Evolutionary conservation across 345 rosid species (phyloP), one percentile per base, ranked within the genome.

Genomic region (Ceriops zippeliana): DNA sequence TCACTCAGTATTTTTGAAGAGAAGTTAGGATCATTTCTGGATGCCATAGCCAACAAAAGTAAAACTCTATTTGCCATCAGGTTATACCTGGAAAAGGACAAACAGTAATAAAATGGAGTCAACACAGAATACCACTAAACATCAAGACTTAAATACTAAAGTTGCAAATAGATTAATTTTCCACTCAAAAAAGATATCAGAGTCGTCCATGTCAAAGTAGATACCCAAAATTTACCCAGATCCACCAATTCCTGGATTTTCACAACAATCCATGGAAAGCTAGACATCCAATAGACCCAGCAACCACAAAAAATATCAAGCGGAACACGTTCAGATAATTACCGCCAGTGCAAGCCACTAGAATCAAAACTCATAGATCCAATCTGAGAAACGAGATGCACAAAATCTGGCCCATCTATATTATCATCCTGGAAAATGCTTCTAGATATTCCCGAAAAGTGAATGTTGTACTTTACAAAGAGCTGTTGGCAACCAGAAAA

Each of bases 1-100:
- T 91, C 93, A 81, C 82, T 80, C 78, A 86, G 82, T 75, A 90
- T 85, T 77, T 86, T 89, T 47, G 89, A 74, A 73, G 96, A 89
- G 75, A 84, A 72, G 82, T 67, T 83, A 38, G 92, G 87, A 72
- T 84, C 89, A 76, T 69, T 84, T 79, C 86, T 86, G 72, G 88
- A 89, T 46, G 95, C 83, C 97, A 95, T 87, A 71, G 96, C 96
- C 83, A 95, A 79, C 76, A 95, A 81, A 76, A 95, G 88, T 75
- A 95, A 83, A 72, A 91, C 90, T 82, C 99, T 86, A 83, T 95
- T 95, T 70, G 99, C 99, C 97, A 95, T 95, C 78, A 95, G 81
- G 81, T 95, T 95, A 78, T 95, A 91, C 87, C 97, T 95, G 84
- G 57, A 61, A 66, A 58, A 67, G 35, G 66, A 51, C 21, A 32